These are phyloP conservation scores for Perilla frutescens DNA, from an alignment of 257 asterid species.

Conservation along the genomic window DNA sequence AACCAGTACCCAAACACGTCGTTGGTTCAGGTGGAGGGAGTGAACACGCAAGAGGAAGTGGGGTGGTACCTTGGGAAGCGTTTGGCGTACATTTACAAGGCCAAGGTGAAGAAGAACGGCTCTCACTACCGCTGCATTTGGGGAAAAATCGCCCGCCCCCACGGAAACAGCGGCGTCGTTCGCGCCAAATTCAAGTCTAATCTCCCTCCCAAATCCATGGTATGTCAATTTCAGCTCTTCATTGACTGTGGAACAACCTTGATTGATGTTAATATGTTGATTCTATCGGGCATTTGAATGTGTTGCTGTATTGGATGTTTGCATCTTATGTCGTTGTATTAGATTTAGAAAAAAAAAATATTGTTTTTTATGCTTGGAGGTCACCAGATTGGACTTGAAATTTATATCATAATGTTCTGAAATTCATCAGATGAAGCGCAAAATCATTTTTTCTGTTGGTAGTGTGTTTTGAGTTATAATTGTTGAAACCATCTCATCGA, in stretches of 20 bases:
- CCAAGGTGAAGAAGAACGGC: slow-evolving; percentile 81
- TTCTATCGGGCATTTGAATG: too few relatives aligned
- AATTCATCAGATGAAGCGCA: too few relatives aligned
- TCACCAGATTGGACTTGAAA: too few relatives aligned
- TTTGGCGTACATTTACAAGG: slow-evolving; percentile 91
- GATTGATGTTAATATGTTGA: not conserved
- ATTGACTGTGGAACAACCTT: not conserved
- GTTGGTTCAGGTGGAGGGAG: slow-evolving; percentile 86
- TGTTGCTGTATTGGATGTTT: not conserved
- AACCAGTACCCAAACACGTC: slow-evolving; percentile 97
- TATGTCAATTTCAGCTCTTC: slow-evolving; percentile 20
- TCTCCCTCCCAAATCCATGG: slow-evolving; percentile 88
- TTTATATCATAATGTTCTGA: too few relatives aligned
- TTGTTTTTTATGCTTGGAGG: too few relatives aligned
- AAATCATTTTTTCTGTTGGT: too few relatives aligned
- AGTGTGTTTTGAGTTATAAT: too few relatives aligned
- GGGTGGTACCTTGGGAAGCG: slow-evolving; percentile 84
- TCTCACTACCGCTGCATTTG: slow-evolving; percentile 93
- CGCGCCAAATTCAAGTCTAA: slow-evolving; percentile 83
- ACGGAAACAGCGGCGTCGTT: slow-evolving; percentile 88
- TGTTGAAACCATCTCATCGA: too few relatives aligned
- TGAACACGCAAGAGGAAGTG: slow-evolving; percentile 90
- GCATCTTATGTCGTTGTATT: too few relatives aligned
- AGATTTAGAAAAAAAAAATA: too few relatives aligned
- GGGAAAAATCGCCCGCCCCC: slow-evolving; percentile 88